phyloP scores from a whole-genome alignment of 805 yeast genomes.

The Dipodascus geniculatus region DNA sequence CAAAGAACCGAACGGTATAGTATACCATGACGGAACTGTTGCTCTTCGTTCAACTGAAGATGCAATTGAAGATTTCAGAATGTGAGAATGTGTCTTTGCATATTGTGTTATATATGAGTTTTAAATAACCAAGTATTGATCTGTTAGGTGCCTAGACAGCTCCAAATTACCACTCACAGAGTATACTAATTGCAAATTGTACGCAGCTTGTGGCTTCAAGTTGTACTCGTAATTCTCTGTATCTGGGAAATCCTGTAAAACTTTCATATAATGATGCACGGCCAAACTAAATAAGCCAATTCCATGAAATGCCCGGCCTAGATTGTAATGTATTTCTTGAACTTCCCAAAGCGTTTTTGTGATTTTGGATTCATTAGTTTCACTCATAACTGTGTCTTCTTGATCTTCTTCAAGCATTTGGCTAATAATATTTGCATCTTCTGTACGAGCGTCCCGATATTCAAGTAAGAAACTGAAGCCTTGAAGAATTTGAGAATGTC shows the following conservation, averaged over 20 bases:
- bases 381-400: slow-evolving; percentile 20
- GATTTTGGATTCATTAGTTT: slow-evolving; percentile 2
- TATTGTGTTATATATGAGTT: not conserved
- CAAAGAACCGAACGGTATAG: slow-evolving; percentile 18
- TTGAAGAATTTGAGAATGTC: slow-evolving; percentile 81
- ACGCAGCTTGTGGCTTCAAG: slow-evolving; percentile 70
- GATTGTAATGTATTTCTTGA: slow-evolving; percentile 73
- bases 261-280: slow-evolving; percentile 58
- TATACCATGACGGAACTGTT: slow-evolving; percentile 28
- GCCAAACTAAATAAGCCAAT: slow-evolving; percentile 71
- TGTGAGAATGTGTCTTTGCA: too few species aligned
- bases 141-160: slow-evolving; percentile 54
- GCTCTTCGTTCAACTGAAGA: slow-evolving; percentile 23
- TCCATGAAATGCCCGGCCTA: slow-evolving; percentile 78
- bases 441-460: slow-evolving; percentile 43
- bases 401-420: slow-evolving; percentile 18
- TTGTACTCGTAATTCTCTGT: slow-evolving; percentile 38
- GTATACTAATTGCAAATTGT: slow-evolving; percentile 68
- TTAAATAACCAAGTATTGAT: slow-evolving; percentile 46
- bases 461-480: slow-evolving; percentile 71
- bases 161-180: slow-evolving; percentile 59
- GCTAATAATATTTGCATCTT: slow-evolving; percentile 8
- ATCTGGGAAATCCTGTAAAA: slow-evolving; percentile 29
- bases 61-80: slow-evolving; percentile 23
- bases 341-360: slow-evolving; percentile 31